Percentiles rank a stretch among this genome's conserved stretches.
phyloP scores from a whole-genome alignment of 352 stramenopile genomes.

The Globisporangium megalacanthum region DNA sequence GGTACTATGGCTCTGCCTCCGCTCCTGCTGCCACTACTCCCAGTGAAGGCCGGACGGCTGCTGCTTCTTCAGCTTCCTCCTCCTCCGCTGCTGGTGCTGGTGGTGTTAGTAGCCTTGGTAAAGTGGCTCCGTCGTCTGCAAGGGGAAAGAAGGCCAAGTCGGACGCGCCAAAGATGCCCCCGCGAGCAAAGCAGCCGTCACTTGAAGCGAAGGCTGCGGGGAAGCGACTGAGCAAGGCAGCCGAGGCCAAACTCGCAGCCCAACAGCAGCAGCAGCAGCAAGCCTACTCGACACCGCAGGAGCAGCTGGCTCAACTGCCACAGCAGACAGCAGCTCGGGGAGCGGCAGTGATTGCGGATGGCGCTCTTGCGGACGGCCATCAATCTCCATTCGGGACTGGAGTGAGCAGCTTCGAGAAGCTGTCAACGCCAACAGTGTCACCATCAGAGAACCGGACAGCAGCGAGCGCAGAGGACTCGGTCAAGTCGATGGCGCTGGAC shows the following conservation, averaged over 20 bases:
- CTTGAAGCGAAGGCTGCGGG: conserved; percentile 2
- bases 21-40: too few species aligned
- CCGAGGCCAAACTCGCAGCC: conserved; percentile 10
- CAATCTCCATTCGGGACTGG: conserved; percentile 11
- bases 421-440: conserved; percentile 15
- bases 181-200: conserved; percentile 4
- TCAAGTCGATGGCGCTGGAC: conserved; percentile 13
- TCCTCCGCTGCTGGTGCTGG: background rate
- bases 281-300: background rate
- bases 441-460: conserved; percentile 10
- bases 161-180: conserved; percentile 9
- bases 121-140: background rate
- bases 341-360: background rate
- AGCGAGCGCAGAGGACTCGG: conserved; percentile 3
- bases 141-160: conserved; percentile 12
- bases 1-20: background rate
- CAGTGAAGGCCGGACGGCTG: background rate
- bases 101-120: background rate
- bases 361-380: conserved; percentile 5
- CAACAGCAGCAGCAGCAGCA: conserved; percentile 3
- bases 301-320: too few species aligned
- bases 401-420: conserved; percentile 9
- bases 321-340: background rate
- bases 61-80: too few species aligned
- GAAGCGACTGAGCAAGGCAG: conserved; percentile 10